These are phyloP conservation scores for Ustilago sp. DNA, from an alignment of 1,284 basidiomycete genomes.

Conservation along the genomic window DNA sequence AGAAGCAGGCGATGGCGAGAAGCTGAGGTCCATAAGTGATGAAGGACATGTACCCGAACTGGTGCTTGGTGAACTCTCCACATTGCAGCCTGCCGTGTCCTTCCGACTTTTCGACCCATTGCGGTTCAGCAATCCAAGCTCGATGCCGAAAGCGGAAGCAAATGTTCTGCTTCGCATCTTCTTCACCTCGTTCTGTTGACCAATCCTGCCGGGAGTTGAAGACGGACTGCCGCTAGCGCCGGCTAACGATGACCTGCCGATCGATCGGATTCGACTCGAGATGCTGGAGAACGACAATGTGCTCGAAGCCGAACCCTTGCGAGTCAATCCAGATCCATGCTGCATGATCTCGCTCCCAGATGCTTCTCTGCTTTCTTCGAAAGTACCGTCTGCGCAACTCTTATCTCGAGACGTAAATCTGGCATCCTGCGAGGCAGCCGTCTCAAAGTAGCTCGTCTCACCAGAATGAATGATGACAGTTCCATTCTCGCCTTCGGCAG, in stretches of 20 bases:
- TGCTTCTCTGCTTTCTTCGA: background rate
- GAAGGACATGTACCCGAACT: constrained; percentile 20
- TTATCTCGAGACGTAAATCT: background rate
- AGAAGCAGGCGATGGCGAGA: constrained; percentile 23
- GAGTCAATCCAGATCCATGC: background rate
- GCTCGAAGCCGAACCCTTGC: constrained; percentile 25
- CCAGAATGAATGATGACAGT: constrained; percentile 20
- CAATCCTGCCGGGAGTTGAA: background rate
- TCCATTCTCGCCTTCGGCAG: background rate
- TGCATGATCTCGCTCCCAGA: background rate
- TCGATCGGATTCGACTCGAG: constrained; percentile 23
- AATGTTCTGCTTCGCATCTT: constrained; percentile 42
- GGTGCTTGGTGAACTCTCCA: constrained; percentile 32
- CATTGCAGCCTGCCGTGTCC: background rate
- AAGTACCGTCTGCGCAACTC: background rate
- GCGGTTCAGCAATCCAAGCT: constrained; percentile 21
- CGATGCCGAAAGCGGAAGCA: constrained; percentile 42
- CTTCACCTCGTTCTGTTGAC: constrained; percentile 4
- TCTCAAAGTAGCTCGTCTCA: constrained; percentile 18
- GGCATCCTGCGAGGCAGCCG: constrained; percentile 5
- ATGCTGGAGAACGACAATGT: constrained; percentile 22
- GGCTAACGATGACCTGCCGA: background rate
- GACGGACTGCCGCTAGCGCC: background rate
- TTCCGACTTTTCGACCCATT: constrained; percentile 7
- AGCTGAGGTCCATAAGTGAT: constrained; percentile 24